phyloP scores from a whole-genome alignment of 75 land plant genomes.

The Isoetes taiwanensis region DNA sequence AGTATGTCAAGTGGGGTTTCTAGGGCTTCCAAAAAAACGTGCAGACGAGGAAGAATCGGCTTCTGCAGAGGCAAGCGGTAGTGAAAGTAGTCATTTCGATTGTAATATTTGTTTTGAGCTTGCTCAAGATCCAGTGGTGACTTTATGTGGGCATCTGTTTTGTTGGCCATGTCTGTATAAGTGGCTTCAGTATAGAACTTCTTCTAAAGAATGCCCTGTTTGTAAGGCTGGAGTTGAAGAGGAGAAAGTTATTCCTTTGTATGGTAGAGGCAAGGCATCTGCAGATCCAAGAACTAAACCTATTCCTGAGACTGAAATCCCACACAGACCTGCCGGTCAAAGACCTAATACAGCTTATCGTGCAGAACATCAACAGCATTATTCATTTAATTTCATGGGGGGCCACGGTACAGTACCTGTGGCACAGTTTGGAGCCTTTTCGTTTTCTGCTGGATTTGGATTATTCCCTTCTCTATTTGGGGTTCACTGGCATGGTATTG shows the following conservation, averaged over 20 bases:
- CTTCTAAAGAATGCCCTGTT: constrained; percentile 3
- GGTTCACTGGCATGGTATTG: too few species aligned
- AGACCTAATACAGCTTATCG: too few species aligned
- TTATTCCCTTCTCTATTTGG: too few species aligned
- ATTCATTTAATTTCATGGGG: constrained; percentile 34
- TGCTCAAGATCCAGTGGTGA: constrained; percentile 1
- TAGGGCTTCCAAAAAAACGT: constrained; percentile 3
- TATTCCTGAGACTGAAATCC: neutral
- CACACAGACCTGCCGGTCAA: neutral
- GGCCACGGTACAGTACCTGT: constrained; percentile 30
- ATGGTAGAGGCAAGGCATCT: neutral
- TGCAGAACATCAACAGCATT: constrained; percentile 21
- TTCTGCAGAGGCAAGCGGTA: too few species aligned
- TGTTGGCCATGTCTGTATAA: constrained; percentile 7
- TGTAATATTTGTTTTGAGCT: constrained; percentile 4
- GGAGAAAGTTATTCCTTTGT: constrained; percentile 3
- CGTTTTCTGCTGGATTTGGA: constrained; percentile 80
- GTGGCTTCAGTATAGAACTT: neutral
- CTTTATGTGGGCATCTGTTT: neutral
- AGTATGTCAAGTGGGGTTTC: too few species aligned
- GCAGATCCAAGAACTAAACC: neutral
- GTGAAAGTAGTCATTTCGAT: neutral
- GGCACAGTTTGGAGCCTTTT: constrained; percentile 64
- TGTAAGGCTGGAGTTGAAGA: neutral
- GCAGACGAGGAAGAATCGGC: too few species aligned